Conservation (phyloP, 2,329 filamentous ascomycete species). For the Xylaria sp. region DNA sequence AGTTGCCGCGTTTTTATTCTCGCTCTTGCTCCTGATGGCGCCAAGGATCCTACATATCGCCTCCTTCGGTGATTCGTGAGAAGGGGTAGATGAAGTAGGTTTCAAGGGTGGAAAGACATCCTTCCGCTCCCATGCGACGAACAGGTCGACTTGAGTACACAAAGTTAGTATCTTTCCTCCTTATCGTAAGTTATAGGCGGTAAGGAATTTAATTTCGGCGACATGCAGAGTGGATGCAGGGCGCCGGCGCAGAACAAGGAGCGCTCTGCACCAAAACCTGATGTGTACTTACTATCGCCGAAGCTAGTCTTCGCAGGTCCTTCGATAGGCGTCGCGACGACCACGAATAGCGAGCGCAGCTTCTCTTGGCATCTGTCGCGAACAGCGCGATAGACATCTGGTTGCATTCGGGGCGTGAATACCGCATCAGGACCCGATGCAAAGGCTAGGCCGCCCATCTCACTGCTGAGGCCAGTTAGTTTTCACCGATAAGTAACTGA, state of each 20-base stretch:
- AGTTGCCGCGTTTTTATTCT: conserved; percentile 48
- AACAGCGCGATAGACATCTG: conserved; percentile 64
- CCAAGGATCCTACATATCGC: conserved; percentile 55
- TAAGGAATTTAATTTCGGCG: background rate
- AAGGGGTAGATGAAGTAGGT: conserved; percentile 34
- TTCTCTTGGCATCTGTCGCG: conserved; percentile 57
- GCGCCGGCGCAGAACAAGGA: background rate
- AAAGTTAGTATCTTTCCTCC: conserved; percentile 12
- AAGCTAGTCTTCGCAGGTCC: conserved; percentile 73
- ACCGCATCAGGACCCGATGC: conserved; percentile 58
- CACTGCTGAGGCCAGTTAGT: background rate
- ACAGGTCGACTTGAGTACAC: conserved; percentile 65
- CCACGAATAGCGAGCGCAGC: conserved; percentile 62
- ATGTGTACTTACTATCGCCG: conserved; percentile 63
- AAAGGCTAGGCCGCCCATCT: conserved; percentile 76
- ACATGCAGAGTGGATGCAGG: background rate
- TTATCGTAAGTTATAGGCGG: background rate
- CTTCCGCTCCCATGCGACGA: conserved; percentile 59
- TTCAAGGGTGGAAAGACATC: conserved; percentile 31
- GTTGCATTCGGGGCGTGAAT: conserved; percentile 72
- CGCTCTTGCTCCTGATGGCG: conserved; percentile 55
- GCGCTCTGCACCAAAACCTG: background rate
- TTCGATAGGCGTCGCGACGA: conserved; percentile 71
- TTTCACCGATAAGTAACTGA: too few species aligned
- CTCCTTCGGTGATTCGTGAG: conserved; percentile 38